These are phyloP conservation scores for Trichophyton mentagrophytes DNA, from an alignment of 2,329 filamentous ascomycete species.

Conservation along the genomic window DNA sequence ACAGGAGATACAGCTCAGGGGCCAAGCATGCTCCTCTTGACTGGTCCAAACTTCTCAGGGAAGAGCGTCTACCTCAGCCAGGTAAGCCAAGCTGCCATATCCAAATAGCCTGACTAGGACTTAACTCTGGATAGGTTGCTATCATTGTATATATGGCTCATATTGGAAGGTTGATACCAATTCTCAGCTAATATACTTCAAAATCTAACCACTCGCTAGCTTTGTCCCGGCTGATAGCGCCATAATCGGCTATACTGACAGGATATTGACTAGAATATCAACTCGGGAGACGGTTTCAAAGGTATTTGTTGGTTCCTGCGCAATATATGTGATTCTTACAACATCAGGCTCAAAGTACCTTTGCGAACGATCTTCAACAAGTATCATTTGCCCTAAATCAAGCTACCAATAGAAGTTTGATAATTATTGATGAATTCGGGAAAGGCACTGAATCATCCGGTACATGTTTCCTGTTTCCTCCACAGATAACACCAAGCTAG, in stretches of 20 bases:
- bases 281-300: slow-evolving; percentile 57
- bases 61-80: slow-evolving; percentile 96
- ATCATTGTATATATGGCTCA: slow-evolving; percentile 87
- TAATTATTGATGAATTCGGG: slow-evolving; percentile 89
- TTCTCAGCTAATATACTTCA: not conserved
- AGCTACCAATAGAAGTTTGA: slow-evolving; percentile 60
- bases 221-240: slow-evolving; percentile 74
- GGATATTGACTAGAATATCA: slow-evolving; percentile 74
- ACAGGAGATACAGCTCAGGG: slow-evolving; percentile 13
- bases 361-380: slow-evolving; percentile 79
- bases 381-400: slow-evolving; percentile 63
- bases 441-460: slow-evolving; percentile 52
- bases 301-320: slow-evolving; percentile 17
- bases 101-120: no score
- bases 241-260: slow-evolving; percentile 76
- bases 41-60: slow-evolving; percentile 90
- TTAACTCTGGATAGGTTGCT: slow-evolving; percentile 41
- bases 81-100: slow-evolving; percentile 13
- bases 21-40: slow-evolving; percentile 66
- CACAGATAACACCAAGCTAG: not conserved
- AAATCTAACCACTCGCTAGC: slow-evolving; percentile 33
- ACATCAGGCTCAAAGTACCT: slow-evolving; percentile 46
- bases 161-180: slow-evolving; percentile 46
- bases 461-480: slow-evolving; percentile 13
- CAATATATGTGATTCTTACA: slow-evolving; percentile 1